phyloP scores from a whole-genome alignment of 2,329 filamentous ascomycete genomes.

The Laburnicola sp. region DNA sequence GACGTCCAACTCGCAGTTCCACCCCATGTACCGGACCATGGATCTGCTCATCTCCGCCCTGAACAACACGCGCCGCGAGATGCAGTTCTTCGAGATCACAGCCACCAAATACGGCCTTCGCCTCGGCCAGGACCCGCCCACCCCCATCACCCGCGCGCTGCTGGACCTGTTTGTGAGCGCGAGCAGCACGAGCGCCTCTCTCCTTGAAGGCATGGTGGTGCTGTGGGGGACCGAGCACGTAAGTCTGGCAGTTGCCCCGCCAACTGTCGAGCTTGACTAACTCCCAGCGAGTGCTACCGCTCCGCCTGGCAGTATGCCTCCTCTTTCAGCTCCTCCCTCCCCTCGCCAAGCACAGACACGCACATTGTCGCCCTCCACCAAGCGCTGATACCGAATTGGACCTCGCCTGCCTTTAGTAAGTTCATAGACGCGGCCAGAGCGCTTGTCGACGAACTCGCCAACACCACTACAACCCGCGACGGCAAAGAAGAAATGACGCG shows the following conservation, averaged over 20 bases:
- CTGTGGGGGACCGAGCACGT: slow-evolving; percentile 75
- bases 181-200: slow-evolving; percentile 52
- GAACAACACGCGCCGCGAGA: slow-evolving; percentile 67
- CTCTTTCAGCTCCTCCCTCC: slow-evolving; percentile 47
- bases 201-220: slow-evolving; percentile 72
- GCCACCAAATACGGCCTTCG: slow-evolving; percentile 63
- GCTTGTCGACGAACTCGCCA: slow-evolving; percentile 55
- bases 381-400: slow-evolving; percentile 56
- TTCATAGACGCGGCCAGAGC: slow-evolving; percentile 54
- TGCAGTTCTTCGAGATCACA: slow-evolving; percentile 68
- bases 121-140: slow-evolving; percentile 51
- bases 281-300: slow-evolving; percentile 47
- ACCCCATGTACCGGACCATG: slow-evolving; percentile 60
- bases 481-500: slow-evolving; percentile 53
- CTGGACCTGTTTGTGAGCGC: slow-evolving; percentile 64
- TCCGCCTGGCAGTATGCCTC: slow-evolving; percentile 54
- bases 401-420: slow-evolving; percentile 53
- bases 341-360: slow-evolving; percentile 44
- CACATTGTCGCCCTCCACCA: slow-evolving; percentile 55
- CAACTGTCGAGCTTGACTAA: slow-evolving; percentile 10
- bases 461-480: slow-evolving; percentile 51
- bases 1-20: slow-evolving; percentile 47
- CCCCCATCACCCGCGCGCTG: slow-evolving; percentile 57
- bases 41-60: slow-evolving; percentile 67
- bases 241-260: slow-evolving; percentile 20